phyloP scores from a whole-genome alignment of 176 grass and related monocot genomes.

The Elymus sibiricus region DNA sequence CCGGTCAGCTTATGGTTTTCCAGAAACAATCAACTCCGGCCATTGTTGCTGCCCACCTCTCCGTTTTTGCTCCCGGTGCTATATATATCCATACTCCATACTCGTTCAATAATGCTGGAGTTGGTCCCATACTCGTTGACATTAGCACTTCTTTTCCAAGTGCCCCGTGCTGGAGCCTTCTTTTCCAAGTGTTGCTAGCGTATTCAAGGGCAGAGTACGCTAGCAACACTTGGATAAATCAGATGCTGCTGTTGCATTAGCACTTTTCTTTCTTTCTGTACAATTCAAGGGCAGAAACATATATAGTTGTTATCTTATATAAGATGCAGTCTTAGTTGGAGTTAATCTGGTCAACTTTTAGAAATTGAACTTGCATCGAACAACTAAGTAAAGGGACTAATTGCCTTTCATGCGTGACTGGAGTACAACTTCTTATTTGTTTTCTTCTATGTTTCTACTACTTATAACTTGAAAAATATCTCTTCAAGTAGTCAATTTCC shows the following conservation, averaged over 20 bases:
- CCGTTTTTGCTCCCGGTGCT: too few species aligned
- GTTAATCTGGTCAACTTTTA: background rate
- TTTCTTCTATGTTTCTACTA: background rate
- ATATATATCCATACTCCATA: too few species aligned
- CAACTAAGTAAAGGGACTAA: background rate
- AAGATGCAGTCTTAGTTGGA: too few species aligned
- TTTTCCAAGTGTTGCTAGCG: background rate
- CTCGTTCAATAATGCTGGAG: too few species aligned
- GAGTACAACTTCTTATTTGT: background rate
- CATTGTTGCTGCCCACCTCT: too few species aligned
- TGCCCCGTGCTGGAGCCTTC: background rate
- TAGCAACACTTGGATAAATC: too few species aligned
- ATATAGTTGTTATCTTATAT: background rate
- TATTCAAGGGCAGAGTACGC: too few species aligned
- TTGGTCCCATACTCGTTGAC: too few species aligned
- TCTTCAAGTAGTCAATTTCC: background rate
- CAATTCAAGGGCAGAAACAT: background rate
- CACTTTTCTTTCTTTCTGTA: background rate
- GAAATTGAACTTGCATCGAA: background rate
- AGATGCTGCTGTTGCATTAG: too few species aligned
- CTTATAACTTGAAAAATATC: background rate
- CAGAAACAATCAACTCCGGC: background rate
- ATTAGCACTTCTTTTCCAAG: too few species aligned
- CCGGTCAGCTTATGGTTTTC: background rate
- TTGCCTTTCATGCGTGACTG: background rate